Base-by-base conservation (phyloP, 2,329 filamentous ascomycete species). In the Epichloe sp. region DNA sequence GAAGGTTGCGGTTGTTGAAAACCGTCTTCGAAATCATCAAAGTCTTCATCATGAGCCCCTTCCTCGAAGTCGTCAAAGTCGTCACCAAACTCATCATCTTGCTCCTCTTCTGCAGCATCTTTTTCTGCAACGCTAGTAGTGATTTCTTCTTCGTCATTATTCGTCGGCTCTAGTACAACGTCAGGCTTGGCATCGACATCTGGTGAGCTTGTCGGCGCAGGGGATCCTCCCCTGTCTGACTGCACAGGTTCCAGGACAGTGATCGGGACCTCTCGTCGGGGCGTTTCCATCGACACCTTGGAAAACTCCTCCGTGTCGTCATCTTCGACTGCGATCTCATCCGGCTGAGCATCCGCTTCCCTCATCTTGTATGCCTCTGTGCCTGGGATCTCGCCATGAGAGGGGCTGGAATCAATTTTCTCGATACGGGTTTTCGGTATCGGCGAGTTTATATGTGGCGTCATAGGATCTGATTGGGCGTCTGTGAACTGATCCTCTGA, bases 11-110 rank as follows among this genome's bases (percentile, higher is more conserved):
- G 65, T 63, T 79, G 72, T 60, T 87, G 77, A 62, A 88, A 88
- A 38, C 75, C 82, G 57, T 83, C 85, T 62, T 85, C 82, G 66
- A 88, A 88, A 60, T 86, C 83, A 60, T 80, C 79, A 68, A 83
- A 83, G 59, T 77, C 77, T 26, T 71, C 72, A 44, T 71, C 72
- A 7, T 70, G 74, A 57, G 72, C 75, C 47, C 76, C 78, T 59
- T 81, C 78, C 59, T 80, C 77, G 57, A 82, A 82, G 55, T 80
- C 78, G 62, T 82, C 78, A 65, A 79, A 77, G 54, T 81, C 78
- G 59, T 80, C 77, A 21, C 74, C 77, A 61, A 78, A 79, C 42
- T 74, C 75, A 55, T 76, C 73, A 47, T 59, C 47, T 15, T 44
- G 41, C 8, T 42, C 35, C 19, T 36, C 34, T 8, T 47, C 50